Evolutionary conservation across 2,329 filamentous ascomycete species (phyloP).

Genomic region (Botrytis pseudocinerea): DNA sequence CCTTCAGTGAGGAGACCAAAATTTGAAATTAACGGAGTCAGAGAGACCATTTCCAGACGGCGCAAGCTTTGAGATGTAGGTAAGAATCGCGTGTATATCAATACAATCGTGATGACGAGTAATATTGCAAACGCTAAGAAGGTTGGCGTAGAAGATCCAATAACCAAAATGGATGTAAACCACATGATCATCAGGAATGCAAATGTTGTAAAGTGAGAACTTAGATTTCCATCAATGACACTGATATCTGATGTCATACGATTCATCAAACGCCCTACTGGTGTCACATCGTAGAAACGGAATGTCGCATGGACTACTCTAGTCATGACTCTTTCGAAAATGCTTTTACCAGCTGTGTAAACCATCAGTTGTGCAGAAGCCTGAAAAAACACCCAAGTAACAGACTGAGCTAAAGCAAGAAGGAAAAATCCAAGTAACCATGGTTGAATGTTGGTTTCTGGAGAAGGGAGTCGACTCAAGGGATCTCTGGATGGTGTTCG

Average conservation of each 20-base stretch:
- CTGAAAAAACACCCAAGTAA: slow-evolving; percentile 62
- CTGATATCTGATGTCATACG: slow-evolving; percentile 87
- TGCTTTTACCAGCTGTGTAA: slow-evolving; percentile 71
- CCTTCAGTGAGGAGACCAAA: slow-evolving; percentile 87
- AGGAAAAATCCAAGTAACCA: slow-evolving; percentile 74
- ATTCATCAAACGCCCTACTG: slow-evolving; percentile 88
- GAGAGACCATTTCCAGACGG: slow-evolving; percentile 83
- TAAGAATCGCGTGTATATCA: slow-evolving; percentile 75
- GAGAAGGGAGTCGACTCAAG: slow-evolving; percentile 62
- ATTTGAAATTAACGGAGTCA: slow-evolving; percentile 87
- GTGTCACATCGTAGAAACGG: slow-evolving; percentile 88
- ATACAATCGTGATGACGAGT: slow-evolving; percentile 68
- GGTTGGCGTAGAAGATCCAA: slow-evolving; percentile 73
- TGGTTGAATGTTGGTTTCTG: slow-evolving; percentile 64
- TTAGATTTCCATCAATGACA: slow-evolving; percentile 84
- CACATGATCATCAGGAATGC: slow-evolving; percentile 71
- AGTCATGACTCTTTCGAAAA: slow-evolving; percentile 73
- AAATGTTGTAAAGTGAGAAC: slow-evolving; percentile 69
- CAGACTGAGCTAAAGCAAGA: slow-evolving; percentile 61
- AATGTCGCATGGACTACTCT: slow-evolving; percentile 79
- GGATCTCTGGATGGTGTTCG: slow-evolving; percentile 38
- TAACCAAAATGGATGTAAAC: slow-evolving; percentile 71
- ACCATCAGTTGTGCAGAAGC: slow-evolving; percentile 73
- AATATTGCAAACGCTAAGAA: slow-evolving; percentile 72
- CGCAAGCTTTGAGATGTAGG: slow-evolving; percentile 82